Base-by-base conservation (phyloP, 2,329 filamentous ascomycete genomes). In the Diaporthe citri region DNA sequence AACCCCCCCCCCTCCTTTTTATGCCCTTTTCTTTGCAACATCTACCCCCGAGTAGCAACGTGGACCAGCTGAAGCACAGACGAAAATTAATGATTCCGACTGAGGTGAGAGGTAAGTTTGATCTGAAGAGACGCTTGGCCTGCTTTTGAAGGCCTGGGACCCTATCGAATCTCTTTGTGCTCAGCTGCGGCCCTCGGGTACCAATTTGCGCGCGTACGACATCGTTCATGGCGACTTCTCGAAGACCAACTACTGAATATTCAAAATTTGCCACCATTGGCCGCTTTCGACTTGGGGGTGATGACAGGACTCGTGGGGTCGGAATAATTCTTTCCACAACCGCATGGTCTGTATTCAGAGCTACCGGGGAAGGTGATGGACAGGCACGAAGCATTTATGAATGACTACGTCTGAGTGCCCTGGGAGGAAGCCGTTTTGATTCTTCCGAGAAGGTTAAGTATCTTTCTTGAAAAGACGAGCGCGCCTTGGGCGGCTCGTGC, bases 61-160 rank as follows among this genome's bases (percentile, higher is more conserved):
- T 59, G 55, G 36, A 72, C 67, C 51, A 67, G 72, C 72, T 74
- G 59, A 57, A 74, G 55, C 48, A 70, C 70, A 62, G 70, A 41
- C 46, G 48, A 55, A 55, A 51, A 51, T 36, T 25, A 69, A 55
- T 22, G 48, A 22, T 3, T 28, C 34, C 46, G 31, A 60, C 25
- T 15, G 62, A 36, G 51, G 22, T 43, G 43, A 52, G 51, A 75
- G 75, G 75, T 76, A 76, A 76, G 75, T 75, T 51, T 31, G 56
- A 72, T 12, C 25, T 28, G 56, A 41, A 28, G 41, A 48, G 48
- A 69, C 34, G 36, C 64, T 48, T 31, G 64, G 64, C 64, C 46
- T n/a, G n/a, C 64, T 39, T 39, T 41, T 9, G 10, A 69, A 39
- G 57, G 60, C 57, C 25, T 36, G 31, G 36, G 15, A 25, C 57